phyloP scores from a whole-genome alignment of 2,329 filamentous ascomycete species.

The Pseudogymnoascus sp. region DNA sequence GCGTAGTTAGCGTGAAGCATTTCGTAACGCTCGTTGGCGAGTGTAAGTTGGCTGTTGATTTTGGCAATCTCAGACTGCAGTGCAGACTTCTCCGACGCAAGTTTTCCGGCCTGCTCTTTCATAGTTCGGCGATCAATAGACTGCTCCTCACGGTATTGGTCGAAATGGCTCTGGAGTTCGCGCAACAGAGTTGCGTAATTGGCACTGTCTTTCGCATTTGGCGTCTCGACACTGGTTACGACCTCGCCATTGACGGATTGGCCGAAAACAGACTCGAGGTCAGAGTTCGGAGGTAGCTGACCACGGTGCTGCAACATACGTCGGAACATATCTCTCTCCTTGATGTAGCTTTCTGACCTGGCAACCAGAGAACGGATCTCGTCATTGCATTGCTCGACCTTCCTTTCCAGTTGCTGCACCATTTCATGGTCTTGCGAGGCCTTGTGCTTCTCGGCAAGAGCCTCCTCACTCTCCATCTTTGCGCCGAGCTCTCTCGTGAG shows the following conservation, averaged over 20 bases:
- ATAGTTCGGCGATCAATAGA: conserved; percentile 72
- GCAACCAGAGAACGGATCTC: conserved; percentile 75
- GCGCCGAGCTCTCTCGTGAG: conserved; percentile 80
- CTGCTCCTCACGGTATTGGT: conserved; percentile 81
- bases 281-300: conserved; percentile 49
- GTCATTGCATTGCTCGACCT: conserved; percentile 73
- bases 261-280: conserved; percentile 63
- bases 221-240: conserved; percentile 47
- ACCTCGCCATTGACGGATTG: conserved; percentile 59
- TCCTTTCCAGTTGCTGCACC: conserved; percentile 63
- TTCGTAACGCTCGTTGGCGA: conserved; percentile 77
- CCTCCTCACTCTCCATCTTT: conserved; percentile 86
- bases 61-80: conserved; percentile 78
- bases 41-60: conserved; percentile 69
- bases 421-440: conserved; percentile 61
- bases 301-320: conserved; percentile 79
- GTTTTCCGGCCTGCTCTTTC: conserved; percentile 73
- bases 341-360: conserved; percentile 86
- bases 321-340: conserved; percentile 95
- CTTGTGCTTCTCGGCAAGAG: conserved; percentile 57
- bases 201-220: conserved; percentile 50
- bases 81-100: conserved; percentile 74
- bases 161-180: conserved; percentile 83
- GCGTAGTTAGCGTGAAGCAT: conserved; percentile 85
- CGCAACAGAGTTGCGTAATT: conserved; percentile 73